Percentiles rank a stretch among this genome's conserved stretches.
Evolutionary conservation across 768 basidiomycete species (phyloP).

Genomic region (Xerocomellus amylosporus): DNA sequence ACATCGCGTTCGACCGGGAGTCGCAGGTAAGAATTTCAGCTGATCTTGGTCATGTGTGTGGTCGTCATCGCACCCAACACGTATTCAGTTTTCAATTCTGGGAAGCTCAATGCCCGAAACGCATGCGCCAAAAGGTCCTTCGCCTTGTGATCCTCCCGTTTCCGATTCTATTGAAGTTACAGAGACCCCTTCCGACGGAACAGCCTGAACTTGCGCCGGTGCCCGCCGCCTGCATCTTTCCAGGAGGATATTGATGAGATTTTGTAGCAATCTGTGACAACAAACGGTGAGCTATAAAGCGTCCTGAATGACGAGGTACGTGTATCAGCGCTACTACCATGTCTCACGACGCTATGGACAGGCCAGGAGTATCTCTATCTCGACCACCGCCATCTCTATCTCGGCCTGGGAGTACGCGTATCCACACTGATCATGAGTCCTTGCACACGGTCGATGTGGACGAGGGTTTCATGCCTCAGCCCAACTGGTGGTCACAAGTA

Average conservation of each 20-base stretch:
- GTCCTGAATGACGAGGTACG: background rate
- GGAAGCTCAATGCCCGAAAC: background rate
- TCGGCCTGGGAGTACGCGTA: background rate
- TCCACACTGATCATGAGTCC: background rate
- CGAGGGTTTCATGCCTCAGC: conserved; percentile 23
- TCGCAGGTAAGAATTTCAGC: background rate
- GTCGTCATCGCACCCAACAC: no score
- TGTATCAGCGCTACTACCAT: background rate
- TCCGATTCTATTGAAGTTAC: background rate
- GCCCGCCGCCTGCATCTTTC: background rate
- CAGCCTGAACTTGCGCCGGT: background rate
- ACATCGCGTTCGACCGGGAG: background rate
- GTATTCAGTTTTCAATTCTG: background rate
- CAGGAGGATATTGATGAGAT: background rate
- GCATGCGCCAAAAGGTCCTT: background rate
- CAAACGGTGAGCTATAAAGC: background rate
- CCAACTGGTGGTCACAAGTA: conserved; percentile 50
- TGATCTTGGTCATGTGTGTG: background rate
- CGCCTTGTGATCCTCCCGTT: background rate
- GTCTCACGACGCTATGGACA: background rate
- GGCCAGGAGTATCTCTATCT: background rate
- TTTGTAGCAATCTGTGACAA: background rate
- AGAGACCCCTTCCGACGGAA: background rate
- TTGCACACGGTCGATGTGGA: background rate
- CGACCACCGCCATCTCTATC: background rate